These are phyloP conservation scores for Termitomyces sp. DNA, from an alignment of 768 basidiomycete species.

Conservation along the genomic window DNA sequence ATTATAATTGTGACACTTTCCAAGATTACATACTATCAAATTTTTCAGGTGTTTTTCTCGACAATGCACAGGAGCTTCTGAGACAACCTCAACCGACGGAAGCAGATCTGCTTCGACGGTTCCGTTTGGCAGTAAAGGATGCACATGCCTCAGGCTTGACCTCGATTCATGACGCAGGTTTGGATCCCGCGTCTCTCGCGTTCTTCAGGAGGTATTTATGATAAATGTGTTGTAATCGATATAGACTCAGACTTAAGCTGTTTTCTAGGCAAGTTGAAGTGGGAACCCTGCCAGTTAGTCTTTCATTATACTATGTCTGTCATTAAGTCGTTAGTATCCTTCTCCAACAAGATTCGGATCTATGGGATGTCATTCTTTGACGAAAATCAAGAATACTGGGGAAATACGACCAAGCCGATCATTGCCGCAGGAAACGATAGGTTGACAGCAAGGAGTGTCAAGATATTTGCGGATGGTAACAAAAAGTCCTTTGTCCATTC, in stretches of 20 bases:
- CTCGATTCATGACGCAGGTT: conserved; percentile 81
- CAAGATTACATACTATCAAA: not conserved
- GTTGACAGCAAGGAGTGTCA: conserved; percentile 69
- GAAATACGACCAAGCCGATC: conserved; percentile 52
- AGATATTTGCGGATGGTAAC: conserved; percentile 70
- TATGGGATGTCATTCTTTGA: conserved; percentile 75
- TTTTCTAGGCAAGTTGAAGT: conserved; percentile 52
- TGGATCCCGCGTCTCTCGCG: conserved; percentile 58
- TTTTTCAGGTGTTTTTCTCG: conserved; percentile 63
- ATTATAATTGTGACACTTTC: conserved; percentile 3
- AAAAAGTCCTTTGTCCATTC: conserved; percentile 9
- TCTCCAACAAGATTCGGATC: conserved; percentile 52
- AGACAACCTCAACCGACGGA: conserved; percentile 59
- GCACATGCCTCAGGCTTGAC: conserved; percentile 72
- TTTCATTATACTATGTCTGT: not conserved
- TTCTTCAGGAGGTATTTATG: conserved; percentile 61
- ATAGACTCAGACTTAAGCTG: conserved; percentile 1
- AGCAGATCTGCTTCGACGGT: conserved; percentile 53
- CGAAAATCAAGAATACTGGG: conserved; percentile 66
- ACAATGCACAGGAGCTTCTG: conserved; percentile 81
- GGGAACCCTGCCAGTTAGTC: conserved; percentile 53
- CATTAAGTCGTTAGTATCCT: conserved; percentile 6
- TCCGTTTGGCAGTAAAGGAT: conserved; percentile 56
- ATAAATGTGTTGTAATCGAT: not conserved
- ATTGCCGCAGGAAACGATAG: conserved; percentile 54